phyloP scores from a whole-genome alignment of 495 filamentous ascomycete species.

The Penicillium malachiteum region DNA sequence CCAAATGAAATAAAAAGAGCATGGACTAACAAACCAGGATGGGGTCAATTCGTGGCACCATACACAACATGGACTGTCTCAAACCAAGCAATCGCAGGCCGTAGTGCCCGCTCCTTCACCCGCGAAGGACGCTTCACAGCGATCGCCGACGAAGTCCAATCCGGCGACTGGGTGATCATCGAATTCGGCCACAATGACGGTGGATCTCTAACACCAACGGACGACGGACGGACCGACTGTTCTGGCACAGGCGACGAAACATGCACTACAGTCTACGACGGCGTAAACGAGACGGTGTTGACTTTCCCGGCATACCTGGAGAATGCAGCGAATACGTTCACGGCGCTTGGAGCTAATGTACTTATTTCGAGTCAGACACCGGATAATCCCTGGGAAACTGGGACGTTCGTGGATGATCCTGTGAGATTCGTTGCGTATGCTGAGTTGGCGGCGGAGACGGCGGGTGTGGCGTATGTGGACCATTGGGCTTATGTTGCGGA shows the following conservation, averaged over 20 bases:
- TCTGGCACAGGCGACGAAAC: slow-evolving; percentile 53
- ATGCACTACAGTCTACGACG: slow-evolving; percentile 52
- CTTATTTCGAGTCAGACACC: slow-evolving; percentile 63
- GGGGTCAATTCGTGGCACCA: slow-evolving; percentile 57
- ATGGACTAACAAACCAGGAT: slow-evolving; percentile 39
- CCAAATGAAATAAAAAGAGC: slow-evolving; percentile 10
- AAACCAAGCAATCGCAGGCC: slow-evolving; percentile 60
- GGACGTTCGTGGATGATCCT: slow-evolving; percentile 40
- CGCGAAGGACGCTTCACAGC: slow-evolving; percentile 59
- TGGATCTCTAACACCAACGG: slow-evolving; percentile 51
- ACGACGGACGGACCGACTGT: slow-evolving; percentile 63
- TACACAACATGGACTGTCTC: slow-evolving; percentile 45
- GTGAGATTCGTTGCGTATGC: slow-evolving; percentile 60
- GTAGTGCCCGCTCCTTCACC: slow-evolving; percentile 59
- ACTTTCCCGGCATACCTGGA: slow-evolving; percentile 60
- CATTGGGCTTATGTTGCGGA: slow-evolving; percentile 57
- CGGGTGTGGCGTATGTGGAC: slow-evolving; percentile 55
- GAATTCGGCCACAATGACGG: slow-evolving; percentile 69
- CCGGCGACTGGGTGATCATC: slow-evolving; percentile 59
- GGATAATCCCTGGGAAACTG: slow-evolving; percentile 61
- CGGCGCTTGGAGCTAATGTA: slow-evolving; percentile 60
- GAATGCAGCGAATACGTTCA: slow-evolving; percentile 50
- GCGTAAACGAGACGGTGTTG: slow-evolving; percentile 52
- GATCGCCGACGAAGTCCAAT: slow-evolving; percentile 45
- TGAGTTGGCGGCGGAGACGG: slow-evolving; percentile 44